phyloP scores from a whole-genome alignment of 306 rosid genomes.

The Quercus gilva region DNA sequence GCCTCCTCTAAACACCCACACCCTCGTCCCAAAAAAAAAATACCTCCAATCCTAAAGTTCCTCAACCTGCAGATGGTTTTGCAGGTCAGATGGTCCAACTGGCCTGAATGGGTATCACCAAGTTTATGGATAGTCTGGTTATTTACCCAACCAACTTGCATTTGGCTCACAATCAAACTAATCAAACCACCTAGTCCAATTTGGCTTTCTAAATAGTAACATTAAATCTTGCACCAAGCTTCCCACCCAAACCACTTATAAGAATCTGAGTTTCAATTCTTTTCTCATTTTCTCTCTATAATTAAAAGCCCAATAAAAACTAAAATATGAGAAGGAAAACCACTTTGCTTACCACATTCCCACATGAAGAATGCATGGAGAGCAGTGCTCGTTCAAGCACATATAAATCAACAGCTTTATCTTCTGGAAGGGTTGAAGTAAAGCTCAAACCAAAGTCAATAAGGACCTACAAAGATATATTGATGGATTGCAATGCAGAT shows the following conservation, averaged over 20 bases:
- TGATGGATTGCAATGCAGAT: conserved; percentile 9
- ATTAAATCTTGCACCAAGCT: background rate
- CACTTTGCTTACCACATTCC: conserved; percentile 63
- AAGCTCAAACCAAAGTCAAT: conserved; percentile 91
- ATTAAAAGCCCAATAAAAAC: background rate
- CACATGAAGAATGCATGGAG: conserved; percentile 93
- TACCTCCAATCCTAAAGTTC: too few relatives aligned
- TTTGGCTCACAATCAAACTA: too few relatives aligned
- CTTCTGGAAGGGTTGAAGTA: conserved; percentile 86
- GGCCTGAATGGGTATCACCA: too few relatives aligned
- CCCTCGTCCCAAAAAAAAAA: too few relatives aligned
- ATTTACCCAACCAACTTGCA: too few relatives aligned
- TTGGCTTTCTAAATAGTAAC: too few relatives aligned
- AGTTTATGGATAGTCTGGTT: too few relatives aligned
- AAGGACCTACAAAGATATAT: conserved; percentile 53
- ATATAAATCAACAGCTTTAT: conserved; percentile 90
- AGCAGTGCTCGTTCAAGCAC: conserved; percentile 87
- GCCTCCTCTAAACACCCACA: too few relatives aligned
- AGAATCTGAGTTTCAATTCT: background rate
- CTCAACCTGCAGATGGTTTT: too few relatives aligned
- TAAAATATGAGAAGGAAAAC: conserved; percentile 5
- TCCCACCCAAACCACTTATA: conserved; percentile 6
- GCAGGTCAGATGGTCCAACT: too few relatives aligned
- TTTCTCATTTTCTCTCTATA: background rate
- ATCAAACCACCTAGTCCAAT: too few relatives aligned